These are phyloP conservation scores for Aureobasidium sp. DNA, from an alignment of 2,329 filamentous ascomycete genomes.

Conservation along the genomic window DNA sequence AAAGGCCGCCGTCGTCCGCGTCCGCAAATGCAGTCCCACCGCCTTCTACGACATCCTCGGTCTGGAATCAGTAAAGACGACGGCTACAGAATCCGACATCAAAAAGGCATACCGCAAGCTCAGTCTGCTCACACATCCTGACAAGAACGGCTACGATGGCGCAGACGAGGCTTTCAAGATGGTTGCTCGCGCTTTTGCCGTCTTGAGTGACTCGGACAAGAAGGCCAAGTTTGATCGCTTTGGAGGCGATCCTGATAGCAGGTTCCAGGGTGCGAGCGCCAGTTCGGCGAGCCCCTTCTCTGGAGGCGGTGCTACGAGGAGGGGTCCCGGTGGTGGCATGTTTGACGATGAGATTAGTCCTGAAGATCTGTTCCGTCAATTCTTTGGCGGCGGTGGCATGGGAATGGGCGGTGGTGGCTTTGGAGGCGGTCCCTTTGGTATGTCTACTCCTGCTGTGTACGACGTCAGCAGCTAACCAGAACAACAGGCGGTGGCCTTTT, in stretches of 20 bases:
- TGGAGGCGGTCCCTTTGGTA: slow-evolving; percentile 9
- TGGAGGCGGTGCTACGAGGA: slow-evolving; percentile 36
- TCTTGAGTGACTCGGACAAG: slow-evolving; percentile 91
- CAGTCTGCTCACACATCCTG: slow-evolving; percentile 89
- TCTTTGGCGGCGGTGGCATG: slow-evolving; percentile 70
- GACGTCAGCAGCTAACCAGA: background rate
- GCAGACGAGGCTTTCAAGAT: slow-evolving; percentile 99
- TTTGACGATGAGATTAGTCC: slow-evolving; percentile 92
- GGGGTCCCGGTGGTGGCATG: slow-evolving; percentile 34
- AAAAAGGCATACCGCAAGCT: slow-evolving; percentile 98
- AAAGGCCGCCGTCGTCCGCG: slow-evolving; percentile 82
- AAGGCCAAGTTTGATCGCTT: slow-evolving; percentile 79
- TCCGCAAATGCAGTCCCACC: slow-evolving; percentile 74
- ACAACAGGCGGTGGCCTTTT: slow-evolving; percentile 50
- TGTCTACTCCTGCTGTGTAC: background rate
- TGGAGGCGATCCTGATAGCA: slow-evolving; percentile 85
- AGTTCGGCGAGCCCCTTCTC: slow-evolving; percentile 55
- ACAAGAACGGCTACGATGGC: slow-evolving; percentile 95
- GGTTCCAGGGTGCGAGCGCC: slow-evolving; percentile 58
- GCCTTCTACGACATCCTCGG: slow-evolving; percentile 94
- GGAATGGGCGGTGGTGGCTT: slow-evolving; percentile 51
- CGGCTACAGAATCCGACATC: slow-evolving; percentile 73
- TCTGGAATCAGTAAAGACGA: slow-evolving; percentile 56
- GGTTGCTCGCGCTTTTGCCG: slow-evolving; percentile 88
- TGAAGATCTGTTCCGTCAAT: slow-evolving; percentile 93